Conservation (phyloP, 2,329 filamentous ascomycete species). For the Graphilbum ipis-grandicollis region DNA sequence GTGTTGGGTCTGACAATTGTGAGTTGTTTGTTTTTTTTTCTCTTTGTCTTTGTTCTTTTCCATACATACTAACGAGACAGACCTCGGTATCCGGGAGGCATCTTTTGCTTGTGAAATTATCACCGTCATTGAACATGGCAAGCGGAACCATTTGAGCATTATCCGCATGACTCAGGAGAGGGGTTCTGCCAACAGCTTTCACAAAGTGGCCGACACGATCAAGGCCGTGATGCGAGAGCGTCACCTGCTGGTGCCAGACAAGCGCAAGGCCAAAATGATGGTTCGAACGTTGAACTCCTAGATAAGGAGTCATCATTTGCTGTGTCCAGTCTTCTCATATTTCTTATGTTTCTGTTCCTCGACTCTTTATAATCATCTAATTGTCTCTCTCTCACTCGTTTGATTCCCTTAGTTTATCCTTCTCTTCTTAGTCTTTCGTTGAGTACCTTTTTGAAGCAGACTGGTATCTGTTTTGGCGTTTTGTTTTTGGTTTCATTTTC, state of each 20-base stretch:
- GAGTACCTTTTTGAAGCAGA: no score
- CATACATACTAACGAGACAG: constrained; percentile 14
- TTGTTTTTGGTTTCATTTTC: no score
- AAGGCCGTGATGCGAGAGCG: constrained; percentile 48
- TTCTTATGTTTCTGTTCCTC: neutral
- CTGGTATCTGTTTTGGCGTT: no score
- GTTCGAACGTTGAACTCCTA: constrained; percentile 44
- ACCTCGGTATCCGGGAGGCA: constrained; percentile 72
- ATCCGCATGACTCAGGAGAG: constrained; percentile 77
- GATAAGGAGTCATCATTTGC: neutral
- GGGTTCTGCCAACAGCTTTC: constrained; percentile 82
- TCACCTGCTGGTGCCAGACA: constrained; percentile 51
- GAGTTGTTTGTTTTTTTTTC: no score
- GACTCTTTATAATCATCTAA: no score
- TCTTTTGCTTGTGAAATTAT: constrained; percentile 76
- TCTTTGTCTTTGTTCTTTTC: no score
- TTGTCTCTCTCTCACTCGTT: neutral
- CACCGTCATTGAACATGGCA: constrained; percentile 73
- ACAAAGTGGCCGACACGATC: constrained; percentile 64
- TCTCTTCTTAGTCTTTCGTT: no score
- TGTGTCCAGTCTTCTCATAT: neutral
- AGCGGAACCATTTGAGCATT: constrained; percentile 58
- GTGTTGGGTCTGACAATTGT: constrained; percentile 65
- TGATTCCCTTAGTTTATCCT: neutral
- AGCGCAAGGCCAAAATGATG: constrained; percentile 54